These are phyloP conservation scores for Pelargonium exstipulatum DNA, from an alignment of 441 rosid species.

Conservation along the genomic window DNA sequence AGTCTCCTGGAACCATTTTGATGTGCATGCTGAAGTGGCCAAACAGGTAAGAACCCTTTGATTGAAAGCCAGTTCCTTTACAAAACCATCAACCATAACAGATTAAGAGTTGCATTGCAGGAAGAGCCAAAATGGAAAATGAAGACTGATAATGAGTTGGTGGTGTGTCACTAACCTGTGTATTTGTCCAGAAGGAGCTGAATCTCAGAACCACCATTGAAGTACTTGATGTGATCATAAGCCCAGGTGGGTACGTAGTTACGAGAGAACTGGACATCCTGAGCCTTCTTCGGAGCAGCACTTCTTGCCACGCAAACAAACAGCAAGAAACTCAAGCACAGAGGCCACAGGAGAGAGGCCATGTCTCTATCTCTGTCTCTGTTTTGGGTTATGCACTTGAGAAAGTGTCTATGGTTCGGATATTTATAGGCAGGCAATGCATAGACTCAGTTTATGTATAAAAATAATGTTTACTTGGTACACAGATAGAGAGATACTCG, in stretches of 20 bases:
- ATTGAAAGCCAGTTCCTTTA: conserved; percentile 76
- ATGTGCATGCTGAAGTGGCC: conserved; percentile 84
- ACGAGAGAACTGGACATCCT: conserved; percentile 18
- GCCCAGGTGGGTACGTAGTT: conserved; percentile 31
- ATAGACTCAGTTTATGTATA: background rate
- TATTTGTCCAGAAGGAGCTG: conserved; percentile 26
- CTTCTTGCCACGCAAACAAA: conserved; percentile 21
- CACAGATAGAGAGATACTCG: no score
- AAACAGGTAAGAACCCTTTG: conserved; percentile 68
- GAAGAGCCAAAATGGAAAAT: background rate
- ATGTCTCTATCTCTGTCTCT: conserved; percentile 26
- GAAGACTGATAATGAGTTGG: background rate
- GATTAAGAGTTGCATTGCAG: background rate
- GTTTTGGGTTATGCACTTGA: background rate
- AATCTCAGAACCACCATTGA: conserved; percentile 25
- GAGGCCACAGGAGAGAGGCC: conserved; percentile 34
- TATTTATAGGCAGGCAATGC: background rate
- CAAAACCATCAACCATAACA: background rate
- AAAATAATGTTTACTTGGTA: no score
- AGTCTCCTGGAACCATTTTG: conserved; percentile 74
- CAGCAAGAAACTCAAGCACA: conserved; percentile 38
- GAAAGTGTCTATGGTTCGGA: background rate
- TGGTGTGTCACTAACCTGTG: conserved; percentile 15
- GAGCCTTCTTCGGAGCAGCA: conserved; percentile 11
- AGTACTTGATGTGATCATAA: conserved; percentile 30